Base-by-base conservation (phyloP, 116 monocot genomes). In the Papilionanthe hybrid region DNA sequence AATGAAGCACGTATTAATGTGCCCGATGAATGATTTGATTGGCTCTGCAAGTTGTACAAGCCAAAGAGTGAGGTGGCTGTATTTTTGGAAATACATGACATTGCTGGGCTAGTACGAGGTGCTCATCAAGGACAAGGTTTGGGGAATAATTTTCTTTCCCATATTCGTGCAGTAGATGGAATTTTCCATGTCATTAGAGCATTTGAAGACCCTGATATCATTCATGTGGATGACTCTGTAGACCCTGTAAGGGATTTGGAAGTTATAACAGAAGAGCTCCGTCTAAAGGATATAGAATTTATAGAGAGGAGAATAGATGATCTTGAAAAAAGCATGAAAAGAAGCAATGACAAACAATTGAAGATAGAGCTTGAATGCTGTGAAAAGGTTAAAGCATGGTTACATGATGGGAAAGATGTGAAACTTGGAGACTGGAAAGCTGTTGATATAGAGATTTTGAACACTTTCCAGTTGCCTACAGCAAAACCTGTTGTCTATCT, bases 1-100 rank as follows among this genome's bases (percentile, higher is more conserved):
- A 93, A 99, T 83, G 99, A 95, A 79, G 99, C 99, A 7, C 82
- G 99, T n/a, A 83, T 95, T 56, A 91, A 90, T 80, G 82, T 99
- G 25, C 99, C 99, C 10, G 99, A 99, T 81, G 95, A 93, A 76
- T 79, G 99, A 5, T 99, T 99, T 75, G 93, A 94, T 81, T 99
- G 99, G 99, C 95, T 99, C 27, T 93, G 95, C 76, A 90, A 99
- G 77, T 48, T 90, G 11, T 93, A 71, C 90, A 99, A 95, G 81
- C 99, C 99, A 43, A 99, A 99, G 85, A 99, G 95, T 71, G 99
- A 99, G 99, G 99, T 99, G 7, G 93, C 99, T 81, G 99, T 95
- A 65, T 95, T 93, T 83, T 78, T 99, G 30, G 99, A 95, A 88
- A 93, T 99, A 77, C 93, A 93, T 86, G 99, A 95, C 76, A 99